Evolutionary conservation across 495 filamentous ascomycete species (phyloP), one percentile per base, ranked within the genome.

Genomic region (Aspergillus wentii): DNA sequence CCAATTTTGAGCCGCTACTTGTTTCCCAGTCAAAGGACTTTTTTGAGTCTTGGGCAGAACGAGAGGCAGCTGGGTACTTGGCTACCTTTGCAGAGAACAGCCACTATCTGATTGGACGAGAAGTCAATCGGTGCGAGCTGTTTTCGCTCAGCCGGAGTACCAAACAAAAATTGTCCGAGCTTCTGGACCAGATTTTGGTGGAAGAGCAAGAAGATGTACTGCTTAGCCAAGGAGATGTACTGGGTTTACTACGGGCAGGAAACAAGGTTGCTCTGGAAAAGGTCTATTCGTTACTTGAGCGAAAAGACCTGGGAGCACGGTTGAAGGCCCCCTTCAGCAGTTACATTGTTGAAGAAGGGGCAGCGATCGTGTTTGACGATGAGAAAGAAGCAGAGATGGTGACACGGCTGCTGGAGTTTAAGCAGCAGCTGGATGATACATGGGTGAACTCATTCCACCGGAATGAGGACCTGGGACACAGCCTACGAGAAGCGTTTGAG

Each of bases 311-410:
- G 3, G 80, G 82, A 17, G 66, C 68, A 46, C 69, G 75, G 27
- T 66, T 98, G 9, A 83, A 74, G 39, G 50, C 66, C 3, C 72
- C 88, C 0, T 97, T 92, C 68, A 79, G 81, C 49, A 65, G 62
- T 8, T 92, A 90, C 62, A 92, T 97, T 44, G 65, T 79, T 16
- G 68, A 76, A 34, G 76, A 83, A n/a, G 94, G 92, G 3, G 70
- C 80, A 0, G 53, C 45, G 2, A 94, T 98, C 36, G 79, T 97
- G 8, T 81, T 83, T 41, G 89, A 95, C 52, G 81, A 80, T 19
- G 72, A 75, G 3, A 76, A 83, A 20, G 80, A 82, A 34, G 78
- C 84, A 29, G 79, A 88, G n/a, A 98, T 97, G 92, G 80, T 98
- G 2, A 59, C 82, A 4, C 76, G 86, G 15, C 65, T 98, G 11